Base-by-base conservation (phyloP, 352 stramenopile species). In the Stramenopiles sp. region DNA sequence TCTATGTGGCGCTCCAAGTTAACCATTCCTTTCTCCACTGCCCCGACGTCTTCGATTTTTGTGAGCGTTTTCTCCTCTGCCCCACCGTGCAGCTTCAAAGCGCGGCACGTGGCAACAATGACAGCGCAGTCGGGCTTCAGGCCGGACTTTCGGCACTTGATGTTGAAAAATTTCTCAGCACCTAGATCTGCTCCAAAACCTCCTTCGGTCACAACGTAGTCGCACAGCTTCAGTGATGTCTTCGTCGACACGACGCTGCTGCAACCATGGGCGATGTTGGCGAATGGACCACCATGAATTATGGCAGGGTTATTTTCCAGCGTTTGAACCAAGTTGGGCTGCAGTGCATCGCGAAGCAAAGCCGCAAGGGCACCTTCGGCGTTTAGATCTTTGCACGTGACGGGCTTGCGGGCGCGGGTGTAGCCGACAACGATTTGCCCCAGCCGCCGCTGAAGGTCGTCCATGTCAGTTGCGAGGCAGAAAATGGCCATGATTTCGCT, bases 131-230 rank as follows among this genome's bases (percentile, higher is more conserved):
- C 89, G 3, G 95, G 95, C n/a, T 86, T 92, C 2, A 98, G 82
- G 12, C 91, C 93, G 76, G 85, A 95, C 36, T 88, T 86, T 35
- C 94, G 87, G 81, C 94, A 98, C 84, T 99, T 99, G 79, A 99
- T 98, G 85, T 98, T 97, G 82, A 97, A 98, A 80, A 98, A 98
- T 82, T 98, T 97, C 77, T 97, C 90, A 83, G 95, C 92, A 71
- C 88, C 90, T 76, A 98, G 96, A 78, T 98, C 93, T 3, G 94
- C 94, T 43, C 95, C 95, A 79, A 99, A 99, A 3, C 94, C 94
- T 12, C 92, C 94, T 80, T 99, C 94, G 0, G 94, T 99, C 31
- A 99, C 88, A 37, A 96, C 90, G 74, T 92, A 98, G 25, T 94
- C 93, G 0, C 94, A 92, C 30, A 98, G 84, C 76, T 92, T 92